phyloP scores from a whole-genome alignment of 495 filamentous ascomycete genomes.

The Sporormia fimetaria region DNA sequence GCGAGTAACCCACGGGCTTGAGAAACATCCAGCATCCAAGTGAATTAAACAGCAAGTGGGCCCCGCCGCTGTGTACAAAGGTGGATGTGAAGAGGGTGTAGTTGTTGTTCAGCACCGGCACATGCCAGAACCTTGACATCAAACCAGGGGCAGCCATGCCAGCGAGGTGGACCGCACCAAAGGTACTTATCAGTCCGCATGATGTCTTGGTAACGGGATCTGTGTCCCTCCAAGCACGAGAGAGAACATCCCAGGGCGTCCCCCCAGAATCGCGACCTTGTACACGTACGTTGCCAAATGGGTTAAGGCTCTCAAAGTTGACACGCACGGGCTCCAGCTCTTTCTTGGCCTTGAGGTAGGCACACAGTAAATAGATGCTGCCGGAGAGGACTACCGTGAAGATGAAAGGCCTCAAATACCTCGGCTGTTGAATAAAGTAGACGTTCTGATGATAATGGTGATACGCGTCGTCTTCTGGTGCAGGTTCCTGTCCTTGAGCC shows the following conservation, averaged over 20 bases:
- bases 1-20: conserved; percentile 1
- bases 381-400: too few species aligned
- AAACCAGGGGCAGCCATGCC: neutral
- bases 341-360: too few species aligned
- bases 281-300: neutral
- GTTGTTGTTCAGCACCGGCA: conserved; percentile 1
- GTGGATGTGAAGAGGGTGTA: conserved; percentile 10
- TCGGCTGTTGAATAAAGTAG: too few species aligned
- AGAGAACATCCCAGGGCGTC: neutral
- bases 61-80: conserved; percentile 11
- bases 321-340: too few species aligned
- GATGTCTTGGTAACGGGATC: neutral
- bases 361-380: too few species aligned
- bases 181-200: neutral
- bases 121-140: conserved; percentile 11
- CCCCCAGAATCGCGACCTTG: neutral
- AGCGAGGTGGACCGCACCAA: conserved; percentile 7
- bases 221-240: neutral
- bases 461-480: too few species aligned
- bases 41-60: conserved; percentile 13
- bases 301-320: too few species aligned
- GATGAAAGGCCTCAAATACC: too few species aligned
- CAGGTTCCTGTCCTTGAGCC: too few species aligned
- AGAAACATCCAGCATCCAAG: conserved; percentile 11
- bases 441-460: too few species aligned